A percentile compares a stretch with the other conserved stretches of the same genome.
Evolutionary conservation across 345 rosid species (phyloP).

Genomic region (Brassica cretica): DNA sequence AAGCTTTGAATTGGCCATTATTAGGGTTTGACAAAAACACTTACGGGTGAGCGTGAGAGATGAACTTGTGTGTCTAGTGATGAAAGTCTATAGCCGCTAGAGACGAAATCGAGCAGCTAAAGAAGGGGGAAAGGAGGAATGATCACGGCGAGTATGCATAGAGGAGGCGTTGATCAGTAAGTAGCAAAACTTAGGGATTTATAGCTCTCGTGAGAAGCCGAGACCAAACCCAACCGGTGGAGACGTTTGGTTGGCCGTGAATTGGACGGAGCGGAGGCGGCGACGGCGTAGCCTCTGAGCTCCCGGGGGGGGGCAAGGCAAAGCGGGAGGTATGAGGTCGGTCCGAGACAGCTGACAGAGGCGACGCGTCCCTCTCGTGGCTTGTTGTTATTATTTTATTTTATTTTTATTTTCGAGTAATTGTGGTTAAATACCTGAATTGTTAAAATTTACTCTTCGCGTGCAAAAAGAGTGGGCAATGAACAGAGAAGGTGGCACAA

Average conservation of each 20-base stretch:
- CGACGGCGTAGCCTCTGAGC: constrained; percentile 16
- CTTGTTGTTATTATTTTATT: neutral
- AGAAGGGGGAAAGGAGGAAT: constrained; percentile 3
- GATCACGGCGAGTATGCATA: constrained; percentile 26
- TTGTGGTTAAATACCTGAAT: neutral
- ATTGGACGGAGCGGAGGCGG: constrained; percentile 15
- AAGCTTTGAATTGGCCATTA: neutral
- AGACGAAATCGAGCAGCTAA: constrained; percentile 23
- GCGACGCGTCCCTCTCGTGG: constrained; percentile 26
- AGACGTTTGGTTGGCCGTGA: constrained; percentile 25
- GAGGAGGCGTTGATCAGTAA: constrained; percentile 30
- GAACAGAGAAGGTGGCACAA: constrained; percentile 8
- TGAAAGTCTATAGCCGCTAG: constrained; percentile 15
- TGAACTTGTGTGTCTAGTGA: constrained; percentile 15
- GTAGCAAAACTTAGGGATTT: constrained; percentile 31
- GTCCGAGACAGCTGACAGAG: constrained; percentile 39
- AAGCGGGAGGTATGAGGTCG: constrained; percentile 36
- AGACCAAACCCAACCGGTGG: constrained; percentile 16
- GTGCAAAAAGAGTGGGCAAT: constrained; percentile 7
- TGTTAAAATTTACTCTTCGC: neutral
- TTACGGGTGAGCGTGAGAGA: constrained; percentile 24
- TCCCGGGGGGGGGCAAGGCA: constrained; percentile 6
- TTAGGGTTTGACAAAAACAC: neutral
- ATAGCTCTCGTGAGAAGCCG: constrained; percentile 10
- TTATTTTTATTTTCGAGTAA: neutral